These are phyloP conservation scores for Flaveria bidentis DNA, from an alignment of 129 eudicot genomes.

Conservation along the genomic window DNA sequence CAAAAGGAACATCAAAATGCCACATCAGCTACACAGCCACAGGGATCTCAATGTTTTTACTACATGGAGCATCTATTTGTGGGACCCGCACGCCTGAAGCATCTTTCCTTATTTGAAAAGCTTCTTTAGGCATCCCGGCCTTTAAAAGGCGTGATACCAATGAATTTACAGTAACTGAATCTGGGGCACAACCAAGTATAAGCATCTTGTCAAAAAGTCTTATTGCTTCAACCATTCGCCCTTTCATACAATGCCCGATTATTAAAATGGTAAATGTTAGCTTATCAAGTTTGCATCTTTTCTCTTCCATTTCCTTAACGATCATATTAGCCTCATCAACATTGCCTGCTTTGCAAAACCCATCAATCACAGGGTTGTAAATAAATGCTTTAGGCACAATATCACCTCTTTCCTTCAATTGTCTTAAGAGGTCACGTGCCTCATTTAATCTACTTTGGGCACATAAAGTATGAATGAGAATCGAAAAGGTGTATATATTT, in stretches of 20 bases:
- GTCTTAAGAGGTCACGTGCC: slow-evolving; percentile 65
- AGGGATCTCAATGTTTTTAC: slow-evolving; percentile 39
- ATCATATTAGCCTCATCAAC: slow-evolving; percentile 79
- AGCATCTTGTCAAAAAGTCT: slow-evolving; percentile 65
- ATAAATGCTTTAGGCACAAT: slow-evolving; percentile 66
- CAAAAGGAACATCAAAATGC: slow-evolving; percentile 26
- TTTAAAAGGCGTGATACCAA: slow-evolving; percentile 68
- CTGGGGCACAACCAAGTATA: slow-evolving; percentile 65
- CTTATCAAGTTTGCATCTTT: slow-evolving; percentile 69
- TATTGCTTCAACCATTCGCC: slow-evolving; percentile 84
- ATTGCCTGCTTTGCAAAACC: slow-evolving; percentile 83
- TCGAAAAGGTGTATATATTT: slow-evolving; percentile 63
- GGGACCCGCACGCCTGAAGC: slow-evolving; percentile 40
- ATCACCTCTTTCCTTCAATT: slow-evolving; percentile 57
- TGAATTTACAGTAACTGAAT: slow-evolving; percentile 59
- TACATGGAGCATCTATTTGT: slow-evolving; percentile 25
- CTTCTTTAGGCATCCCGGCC: slow-evolving; percentile 91
- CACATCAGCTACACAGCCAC: slow-evolving; percentile 53
- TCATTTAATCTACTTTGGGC: slow-evolving; percentile 62
- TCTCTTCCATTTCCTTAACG: slow-evolving; percentile 75
- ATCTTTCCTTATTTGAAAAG: slow-evolving; percentile 56
- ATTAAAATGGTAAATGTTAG: slow-evolving; percentile 85
- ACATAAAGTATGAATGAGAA: slow-evolving; percentile 67
- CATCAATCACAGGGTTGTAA: slow-evolving; percentile 92
- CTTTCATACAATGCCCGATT: slow-evolving; percentile 96